These are phyloP conservation scores for Claviceps sp. DNA, from an alignment of 2,329 filamentous ascomycete species.

Conservation along the genomic window DNA sequence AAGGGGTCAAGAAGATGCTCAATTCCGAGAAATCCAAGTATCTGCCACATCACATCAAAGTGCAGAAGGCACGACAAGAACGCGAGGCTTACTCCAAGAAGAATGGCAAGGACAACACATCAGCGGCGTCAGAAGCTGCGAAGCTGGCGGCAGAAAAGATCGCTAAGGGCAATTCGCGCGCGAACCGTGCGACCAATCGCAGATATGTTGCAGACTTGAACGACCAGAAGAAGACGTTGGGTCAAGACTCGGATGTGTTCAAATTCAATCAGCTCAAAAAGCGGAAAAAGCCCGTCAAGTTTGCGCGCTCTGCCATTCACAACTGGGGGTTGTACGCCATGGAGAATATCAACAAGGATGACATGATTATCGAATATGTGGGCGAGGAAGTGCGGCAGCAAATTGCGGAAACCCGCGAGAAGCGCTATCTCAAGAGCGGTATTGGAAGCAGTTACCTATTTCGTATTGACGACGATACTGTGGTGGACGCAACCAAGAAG, in stretches of 20 bases:
- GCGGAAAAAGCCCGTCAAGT: constrained; percentile 97
- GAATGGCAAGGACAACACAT: constrained; percentile 51
- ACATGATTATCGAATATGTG: constrained; percentile 99
- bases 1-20: constrained; percentile 88
- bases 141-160: constrained; percentile 69
- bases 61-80: constrained; percentile 81
- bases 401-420: constrained; percentile 91
- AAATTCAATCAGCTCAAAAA: constrained; percentile 99
- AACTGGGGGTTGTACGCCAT: constrained; percentile 98
- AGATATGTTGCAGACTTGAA: constrained; percentile 90
- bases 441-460: constrained; percentile 97
- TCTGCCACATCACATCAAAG: constrained; percentile 90
- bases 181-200: constrained; percentile 90
- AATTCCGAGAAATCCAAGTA: constrained; percentile 98
- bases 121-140: constrained; percentile 55
- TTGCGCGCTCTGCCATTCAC: constrained; percentile 93
- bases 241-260: constrained; percentile 76
- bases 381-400: constrained; percentile 95
- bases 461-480: constrained; percentile 93
- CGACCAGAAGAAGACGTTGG: constrained; percentile 78
- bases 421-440: constrained; percentile 84
- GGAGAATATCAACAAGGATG: constrained; percentile 91
- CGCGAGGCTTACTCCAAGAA: constrained; percentile 63
- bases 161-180: constrained; percentile 80
- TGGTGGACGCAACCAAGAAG: constrained; percentile 97